Base-by-base conservation (phyloP, 2,329 filamentous ascomycete genomes). In the Exserohilum rostratum region DNA sequence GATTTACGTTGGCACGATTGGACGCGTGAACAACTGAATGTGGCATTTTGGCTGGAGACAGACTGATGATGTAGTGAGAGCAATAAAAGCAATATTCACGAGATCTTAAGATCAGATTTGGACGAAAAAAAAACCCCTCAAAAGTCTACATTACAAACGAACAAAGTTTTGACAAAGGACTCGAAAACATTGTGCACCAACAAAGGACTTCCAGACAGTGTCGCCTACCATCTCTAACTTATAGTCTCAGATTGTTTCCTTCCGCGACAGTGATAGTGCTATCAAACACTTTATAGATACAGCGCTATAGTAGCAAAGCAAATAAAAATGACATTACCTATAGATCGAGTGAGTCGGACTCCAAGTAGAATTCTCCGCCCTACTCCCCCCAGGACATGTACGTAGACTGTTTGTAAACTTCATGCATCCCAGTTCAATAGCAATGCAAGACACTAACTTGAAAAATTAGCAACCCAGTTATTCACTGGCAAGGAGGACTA, bases 1-100 rank as follows among this genome's bases (percentile, higher is more conserved):
- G 57, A 42, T 54, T 1, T 62, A 64, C 46, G 53, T 53, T 18
- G 60, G 55, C 10, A 38, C n/a, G 13, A 27, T 52, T 33, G 48
- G 40, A 4, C 13, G 20, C 12, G 30, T 12, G 4, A 4, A 12
- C 37, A 42, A n/a, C 30, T 27, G 27, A 34, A 22, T 11, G 34
- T 6, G 7, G 17, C 25, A 31, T 5, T 11, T 31, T 6, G 9
- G 3, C 13, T 22, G 9, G 11, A 7, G 12, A 18, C n/a, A 35
- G 12, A 18, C 7, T 6, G 2, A 11, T 45, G 12, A 33, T 12
- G 10, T 9, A 12, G 18, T 22, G 30, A n/a, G n/a, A n/a, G n/a
- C n/a, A n/a, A n/a, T n/a, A n/a, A n/a, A n/a, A n/a, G n/a, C n/a
- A n/a, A 20, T 20, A 20, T 10, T 15, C 7, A 15, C 18, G 12